Evolutionary conservation across 2,329 filamentous ascomycete genomes (phyloP), one percentile per base, ranked within the genome.

Genomic region (Cadophora sp.): DNA sequence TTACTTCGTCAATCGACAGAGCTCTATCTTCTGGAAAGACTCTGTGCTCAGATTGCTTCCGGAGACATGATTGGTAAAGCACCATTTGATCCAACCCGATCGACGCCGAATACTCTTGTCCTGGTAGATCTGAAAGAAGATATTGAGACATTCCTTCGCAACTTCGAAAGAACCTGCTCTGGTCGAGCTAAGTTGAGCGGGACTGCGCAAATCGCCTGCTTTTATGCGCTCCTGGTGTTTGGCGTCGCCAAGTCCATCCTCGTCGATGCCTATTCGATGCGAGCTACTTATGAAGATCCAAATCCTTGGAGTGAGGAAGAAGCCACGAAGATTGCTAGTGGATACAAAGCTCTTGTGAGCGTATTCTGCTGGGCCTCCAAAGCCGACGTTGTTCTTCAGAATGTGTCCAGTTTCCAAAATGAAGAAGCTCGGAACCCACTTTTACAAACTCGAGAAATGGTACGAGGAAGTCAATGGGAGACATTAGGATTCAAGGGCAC

Each of bases 1-100:
- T 50, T 73, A 7, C 63, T 73, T 3, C 68, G 72, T n/a, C 72
- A 73, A 66, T 65, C 72, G 6, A 69, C 72, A 9, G 72, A 73
- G 39, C 48, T 73, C 13, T 71, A 73, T 39, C 62, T 73, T 6
- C 62, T 73, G 1, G 72, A 73, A 43, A 64, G 68, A 30, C 66
- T 73, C 27, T 72, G 72, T 30, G n/a, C 43, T 39, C 65, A 69
- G 27, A 73, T 73, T 22, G 69, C 69, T 8, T 61, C 64, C 11
- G 70, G 70, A 1, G 56, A 68, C 13, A 30, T 73, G 43, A 53
- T 58, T 9, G 63, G 58, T 7, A 59, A 66, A 8, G 62, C 66
- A 18, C 72, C 72, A 5, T 73, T 72, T 48, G 63, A 67, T 30
- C 59, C 59, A 16, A 62, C 64, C 45, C 62, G 50, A 22, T 63